Evolutionary conservation across 345 rosid genomes (phyloP).

Genomic region (Lumnitzera littorea): DNA sequence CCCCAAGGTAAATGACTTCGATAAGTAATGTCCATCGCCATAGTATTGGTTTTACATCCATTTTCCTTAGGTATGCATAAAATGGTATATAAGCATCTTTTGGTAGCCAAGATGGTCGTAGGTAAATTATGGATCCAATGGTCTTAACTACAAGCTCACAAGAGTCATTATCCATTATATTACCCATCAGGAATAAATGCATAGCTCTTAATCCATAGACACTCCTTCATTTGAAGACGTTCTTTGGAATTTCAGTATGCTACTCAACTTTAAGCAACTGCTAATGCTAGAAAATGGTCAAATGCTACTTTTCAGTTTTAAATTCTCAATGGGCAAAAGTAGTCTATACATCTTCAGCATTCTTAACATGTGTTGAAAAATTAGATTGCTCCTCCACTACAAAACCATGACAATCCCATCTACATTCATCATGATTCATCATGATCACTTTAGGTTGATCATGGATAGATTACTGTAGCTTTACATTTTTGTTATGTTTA

Average conservation of each 20-base stretch:
- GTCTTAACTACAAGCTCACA: slow-evolving; percentile 86
- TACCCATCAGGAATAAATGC: slow-evolving; percentile 84
- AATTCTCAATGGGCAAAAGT: background rate
- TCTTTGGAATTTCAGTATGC: slow-evolving; percentile 93
- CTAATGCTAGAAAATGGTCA: slow-evolving; percentile 70
- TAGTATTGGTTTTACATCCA: no score
- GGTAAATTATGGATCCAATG: slow-evolving; percentile 68
- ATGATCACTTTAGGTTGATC: no score
- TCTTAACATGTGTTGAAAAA: background rate
- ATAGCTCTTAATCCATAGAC: slow-evolving; percentile 52
- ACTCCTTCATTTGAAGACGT: slow-evolving; percentile 88
- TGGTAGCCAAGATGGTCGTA: slow-evolving; percentile 93
- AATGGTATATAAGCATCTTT: slow-evolving; percentile 54
- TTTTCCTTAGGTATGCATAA: no score
- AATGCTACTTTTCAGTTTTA: slow-evolving; percentile 45
- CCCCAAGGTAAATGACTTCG: no score
- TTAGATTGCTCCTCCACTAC: no score
- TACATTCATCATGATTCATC: no score
- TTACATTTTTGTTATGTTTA: no score
- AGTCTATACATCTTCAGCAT: background rate
- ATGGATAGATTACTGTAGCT: no score
- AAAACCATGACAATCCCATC: no score
- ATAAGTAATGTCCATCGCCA: no score
- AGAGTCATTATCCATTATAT: slow-evolving; percentile 64
- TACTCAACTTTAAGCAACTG: slow-evolving; percentile 82